Evolutionary conservation across 1,284 basidiomycete genomes (phyloP).

Genomic region (Pseudozyma sp.): DNA sequence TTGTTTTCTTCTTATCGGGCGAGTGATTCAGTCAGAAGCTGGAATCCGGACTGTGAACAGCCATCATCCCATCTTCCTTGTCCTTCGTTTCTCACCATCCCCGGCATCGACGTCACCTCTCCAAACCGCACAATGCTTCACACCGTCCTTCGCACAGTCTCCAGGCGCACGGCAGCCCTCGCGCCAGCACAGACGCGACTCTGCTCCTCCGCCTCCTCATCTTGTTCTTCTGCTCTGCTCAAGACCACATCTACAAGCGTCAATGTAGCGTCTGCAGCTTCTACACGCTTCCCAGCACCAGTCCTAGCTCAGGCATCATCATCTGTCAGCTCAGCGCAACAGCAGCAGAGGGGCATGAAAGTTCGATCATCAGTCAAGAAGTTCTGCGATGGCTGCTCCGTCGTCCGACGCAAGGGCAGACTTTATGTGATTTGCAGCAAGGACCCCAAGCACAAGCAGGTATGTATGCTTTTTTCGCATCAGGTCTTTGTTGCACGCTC

Average conservation of each 20-base stretch:
- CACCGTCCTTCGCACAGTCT: slow-evolving; percentile 14
- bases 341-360: slow-evolving; percentile 83
- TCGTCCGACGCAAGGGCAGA: slow-evolving; percentile 79
- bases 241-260: slow-evolving; percentile 12
- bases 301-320: slow-evolving; percentile 4
- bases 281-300: neutral
- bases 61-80: slow-evolving; percentile 18
- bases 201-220: slow-evolving; percentile 39
- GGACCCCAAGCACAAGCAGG: slow-evolving; percentile 98
- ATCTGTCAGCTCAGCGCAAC: slow-evolving; percentile 10
- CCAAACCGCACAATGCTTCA: slow-evolving; percentile 15
- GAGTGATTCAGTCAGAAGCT: slow-evolving; percentile 11
- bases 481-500: too few species aligned
- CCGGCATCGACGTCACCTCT: neutral
- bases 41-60: neutral
- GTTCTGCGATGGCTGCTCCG: slow-evolving; percentile 70
- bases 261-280: neutral
- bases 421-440: slow-evolving; percentile 93
- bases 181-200: slow-evolving; percentile 16
- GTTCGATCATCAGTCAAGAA: slow-evolving; percentile 91
- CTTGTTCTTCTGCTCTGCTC: slow-evolving; percentile 14
- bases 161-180: slow-evolving; percentile 14
- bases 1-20: slow-evolving; percentile 37
- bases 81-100: neutral
- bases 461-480: slow-evolving; percentile 69